phyloP scores from a whole-genome alignment of 2,329 filamentous ascomycete genomes.

The Aspergillus jensenii region DNA sequence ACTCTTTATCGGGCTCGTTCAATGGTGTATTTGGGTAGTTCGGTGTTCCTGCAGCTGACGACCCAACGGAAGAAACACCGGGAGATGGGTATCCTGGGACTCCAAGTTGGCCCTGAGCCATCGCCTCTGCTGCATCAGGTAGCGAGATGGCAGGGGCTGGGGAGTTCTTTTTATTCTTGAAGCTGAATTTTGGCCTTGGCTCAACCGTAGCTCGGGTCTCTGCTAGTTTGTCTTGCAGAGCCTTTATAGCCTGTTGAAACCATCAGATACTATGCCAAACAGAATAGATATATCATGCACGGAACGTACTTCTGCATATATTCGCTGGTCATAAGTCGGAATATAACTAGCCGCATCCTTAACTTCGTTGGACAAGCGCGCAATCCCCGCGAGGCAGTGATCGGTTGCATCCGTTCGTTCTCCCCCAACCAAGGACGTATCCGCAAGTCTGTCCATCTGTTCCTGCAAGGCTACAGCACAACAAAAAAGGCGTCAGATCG shows the following conservation, averaged over 20 bases:
- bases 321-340: conserved; percentile 84
- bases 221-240: conserved; percentile 74
- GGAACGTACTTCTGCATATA: conserved; percentile 69
- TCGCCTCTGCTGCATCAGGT: conserved; percentile 56
- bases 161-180: conserved; percentile 63
- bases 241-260: conserved; percentile 67
- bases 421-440: conserved; percentile 63
- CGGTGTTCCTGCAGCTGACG: conserved; percentile 36
- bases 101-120: conserved; percentile 47
- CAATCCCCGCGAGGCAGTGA: conserved; percentile 75
- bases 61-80: conserved; percentile 43
- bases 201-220: conserved; percentile 66
- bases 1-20: conserved; percentile 33
- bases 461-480: conserved; percentile 66
- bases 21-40: conserved; percentile 37
- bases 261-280: not conserved
- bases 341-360: conserved; percentile 79
- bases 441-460: conserved; percentile 68
- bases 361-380: conserved; percentile 77
- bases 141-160: conserved; percentile 52
- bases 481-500: conserved; percentile 18
- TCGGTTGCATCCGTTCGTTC: conserved; percentile 81
- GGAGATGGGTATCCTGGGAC: conserved; percentile 45
- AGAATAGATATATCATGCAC: not conserved
- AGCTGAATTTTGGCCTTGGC: conserved; percentile 79